phyloP scores from a whole-genome alignment of 2,329 filamentous ascomycete genomes.

The Stachybotrys elegans region DNA sequence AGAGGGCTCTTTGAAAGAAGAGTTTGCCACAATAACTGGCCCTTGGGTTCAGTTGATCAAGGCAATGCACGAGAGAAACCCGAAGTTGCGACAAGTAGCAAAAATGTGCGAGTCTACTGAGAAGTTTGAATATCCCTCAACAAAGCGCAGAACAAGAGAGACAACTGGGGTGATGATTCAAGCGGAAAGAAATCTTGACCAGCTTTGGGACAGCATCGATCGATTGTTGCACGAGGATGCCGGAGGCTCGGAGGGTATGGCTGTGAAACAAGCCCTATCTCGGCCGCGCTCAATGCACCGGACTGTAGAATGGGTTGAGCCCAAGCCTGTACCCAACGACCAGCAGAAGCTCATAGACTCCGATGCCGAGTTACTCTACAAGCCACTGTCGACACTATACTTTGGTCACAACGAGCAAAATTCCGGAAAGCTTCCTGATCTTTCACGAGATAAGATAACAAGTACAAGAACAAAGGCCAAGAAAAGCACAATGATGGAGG shows the following conservation, averaged over 20 bases:
- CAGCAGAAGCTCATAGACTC: neutral
- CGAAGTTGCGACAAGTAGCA: conserved; percentile 7
- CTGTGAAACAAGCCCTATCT: conserved; percentile 22
- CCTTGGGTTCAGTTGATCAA: conserved; percentile 9
- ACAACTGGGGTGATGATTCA: conserved; percentile 36
- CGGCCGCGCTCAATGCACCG: conserved; percentile 34
- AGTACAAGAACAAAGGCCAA: too few relatives aligned
- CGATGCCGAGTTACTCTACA: conserved; percentile 6
- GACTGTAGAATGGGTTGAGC: conserved; percentile 44
- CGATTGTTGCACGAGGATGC: conserved; percentile 7
- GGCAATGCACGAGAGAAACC: conserved; percentile 11
- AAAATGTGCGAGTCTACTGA: conserved; percentile 24
- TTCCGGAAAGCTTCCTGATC: neutral
- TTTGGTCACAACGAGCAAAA: conserved; percentile 3
- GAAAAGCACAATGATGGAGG: too few relatives aligned
- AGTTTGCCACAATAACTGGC: conserved; percentile 13
- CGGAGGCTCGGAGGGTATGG: conserved; percentile 16
- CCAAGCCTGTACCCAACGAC: conserved; percentile 9
- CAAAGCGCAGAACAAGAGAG: conserved; percentile 39
- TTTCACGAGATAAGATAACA: conserved; percentile 12
- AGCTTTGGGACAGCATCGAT: conserved; percentile 9
- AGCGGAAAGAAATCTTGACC: conserved; percentile 38
- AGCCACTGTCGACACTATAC: conserved; percentile 19
- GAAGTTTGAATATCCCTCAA: conserved; percentile 36
- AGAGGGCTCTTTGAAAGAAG: conserved; percentile 4